phyloP scores from a whole-genome alignment of 768 basidiomycete species.

The Porphyrellus cyaneotinctus region DNA sequence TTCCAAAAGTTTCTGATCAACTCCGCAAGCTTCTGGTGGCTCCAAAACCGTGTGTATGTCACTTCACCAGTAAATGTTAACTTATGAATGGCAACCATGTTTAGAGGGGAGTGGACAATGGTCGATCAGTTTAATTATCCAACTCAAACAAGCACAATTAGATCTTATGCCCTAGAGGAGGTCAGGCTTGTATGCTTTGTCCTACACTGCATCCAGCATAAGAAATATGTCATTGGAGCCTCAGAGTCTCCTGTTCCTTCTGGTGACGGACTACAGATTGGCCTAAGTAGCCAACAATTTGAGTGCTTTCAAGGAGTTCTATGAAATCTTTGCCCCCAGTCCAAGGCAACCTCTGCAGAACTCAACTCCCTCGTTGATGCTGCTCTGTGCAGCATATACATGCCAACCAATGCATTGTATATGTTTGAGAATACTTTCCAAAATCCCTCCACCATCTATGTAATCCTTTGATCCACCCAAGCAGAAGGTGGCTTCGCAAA shows the following conservation, averaged over 20 bases:
- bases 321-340: background rate
- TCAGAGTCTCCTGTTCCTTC: background rate
- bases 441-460: background rate
- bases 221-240: background rate
- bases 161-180: background rate
- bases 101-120: background rate
- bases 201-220: background rate
- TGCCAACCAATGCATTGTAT: background rate
- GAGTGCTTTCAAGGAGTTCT: background rate
- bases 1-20: background rate
- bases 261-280: background rate
- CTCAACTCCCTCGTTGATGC: background rate
- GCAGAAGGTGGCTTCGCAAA: background rate
- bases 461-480: background rate
- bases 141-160: background rate
- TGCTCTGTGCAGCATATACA: background rate
- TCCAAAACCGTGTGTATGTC: background rate
- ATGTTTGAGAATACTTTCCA: background rate
- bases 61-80: background rate
- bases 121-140: background rate
- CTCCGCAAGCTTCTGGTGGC: background rate
- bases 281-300: background rate
- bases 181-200: background rate
- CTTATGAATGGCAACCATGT: background rate
- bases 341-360: background rate